These are phyloP conservation scores for Pseudogymnoascus sp. DNA, from an alignment of 2,329 filamentous ascomycete genomes.

Conservation along the genomic window DNA sequence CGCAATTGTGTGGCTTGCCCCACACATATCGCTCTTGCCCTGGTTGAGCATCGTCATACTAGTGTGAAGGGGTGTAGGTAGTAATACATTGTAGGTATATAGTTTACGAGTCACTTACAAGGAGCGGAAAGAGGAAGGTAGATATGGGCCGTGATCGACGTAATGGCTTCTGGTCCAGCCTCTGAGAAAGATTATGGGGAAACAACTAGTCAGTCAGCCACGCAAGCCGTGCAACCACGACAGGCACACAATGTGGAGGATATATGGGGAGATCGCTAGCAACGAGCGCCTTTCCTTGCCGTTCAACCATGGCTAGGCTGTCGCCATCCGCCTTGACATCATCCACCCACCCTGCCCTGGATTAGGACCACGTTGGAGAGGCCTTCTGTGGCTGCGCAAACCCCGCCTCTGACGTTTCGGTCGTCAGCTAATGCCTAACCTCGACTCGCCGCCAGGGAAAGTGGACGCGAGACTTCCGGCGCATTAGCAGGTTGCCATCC, in stretches of 20 bases:
- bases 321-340: neutral
- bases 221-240: neutral
- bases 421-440: neutral
- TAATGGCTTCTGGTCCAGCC: neutral
- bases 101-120: neutral
- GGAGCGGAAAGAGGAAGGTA: neutral
- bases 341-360: neutral
- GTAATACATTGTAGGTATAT: neutral
- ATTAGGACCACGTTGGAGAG: neutral
- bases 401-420: neutral
- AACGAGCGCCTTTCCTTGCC: neutral
- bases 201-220: neutral
- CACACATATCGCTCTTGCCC: neutral
- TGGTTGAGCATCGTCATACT: neutral
- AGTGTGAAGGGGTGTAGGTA: neutral
- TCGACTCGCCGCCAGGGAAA: neutral
- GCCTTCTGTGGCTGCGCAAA: neutral
- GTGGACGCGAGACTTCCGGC: neutral
- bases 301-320: neutral
- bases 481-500: slow-evolving; percentile 1
- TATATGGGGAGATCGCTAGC: neutral
- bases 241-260: neutral
- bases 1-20: neutral
- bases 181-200: neutral
- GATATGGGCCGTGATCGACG: neutral